Evolutionary conservation across 257 asterid genomes (phyloP).

Genomic region (Perilla frutescens): DNA sequence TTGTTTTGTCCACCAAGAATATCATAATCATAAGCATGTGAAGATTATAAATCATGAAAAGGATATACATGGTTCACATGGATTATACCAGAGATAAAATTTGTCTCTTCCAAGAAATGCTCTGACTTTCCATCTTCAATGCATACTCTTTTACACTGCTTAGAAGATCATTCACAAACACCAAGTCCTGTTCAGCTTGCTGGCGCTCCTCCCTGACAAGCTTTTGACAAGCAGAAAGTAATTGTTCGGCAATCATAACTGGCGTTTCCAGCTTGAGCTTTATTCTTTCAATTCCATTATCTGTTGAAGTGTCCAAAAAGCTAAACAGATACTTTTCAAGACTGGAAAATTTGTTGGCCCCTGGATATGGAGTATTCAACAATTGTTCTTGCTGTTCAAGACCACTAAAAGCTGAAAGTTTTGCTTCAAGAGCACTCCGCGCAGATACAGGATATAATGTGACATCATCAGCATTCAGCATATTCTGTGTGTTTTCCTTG

Average conservation of each 20-base stretch:
- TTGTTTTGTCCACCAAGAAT: slow-evolving; percentile 28
- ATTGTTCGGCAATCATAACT: slow-evolving; percentile 73
- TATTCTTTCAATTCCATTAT: slow-evolving; percentile 84
- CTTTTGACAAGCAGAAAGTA: slow-evolving; percentile 79
- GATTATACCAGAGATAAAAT: slow-evolving; percentile 74
- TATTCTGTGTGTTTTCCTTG: slow-evolving; percentile 72
- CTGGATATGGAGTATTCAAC: slow-evolving; percentile 50
- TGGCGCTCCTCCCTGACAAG: slow-evolving; percentile 71
- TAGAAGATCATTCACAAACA: slow-evolving; percentile 63
- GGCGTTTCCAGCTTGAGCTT: slow-evolving; percentile 95
- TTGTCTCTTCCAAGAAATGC: slow-evolving; percentile 80
- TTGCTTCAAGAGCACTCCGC: slow-evolving; percentile 83
- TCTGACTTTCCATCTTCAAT: slow-evolving; percentile 74
- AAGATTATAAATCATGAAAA: slow-evolving; percentile 28
- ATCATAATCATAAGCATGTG: slow-evolving; percentile 19
- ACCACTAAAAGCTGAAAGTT: slow-evolving; percentile 57
- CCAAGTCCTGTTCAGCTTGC: slow-evolving; percentile 73
- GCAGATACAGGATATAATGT: slow-evolving; percentile 88
- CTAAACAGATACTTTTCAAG: slow-evolving; percentile 83
- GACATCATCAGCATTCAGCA: slow-evolving; percentile 77
- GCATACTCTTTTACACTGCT: slow-evolving; percentile 66
- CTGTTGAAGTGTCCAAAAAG: slow-evolving; percentile 84
- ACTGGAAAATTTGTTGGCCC: slow-evolving; percentile 62
- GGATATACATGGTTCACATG: slow-evolving; percentile 12
- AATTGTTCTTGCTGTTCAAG: slow-evolving; percentile 43